Percentiles rank a stretch among this genome's conserved stretches.
Conservation (phyloP, 1,139 yeast genomes). For the Yamadazyma conglobata region DNA sequence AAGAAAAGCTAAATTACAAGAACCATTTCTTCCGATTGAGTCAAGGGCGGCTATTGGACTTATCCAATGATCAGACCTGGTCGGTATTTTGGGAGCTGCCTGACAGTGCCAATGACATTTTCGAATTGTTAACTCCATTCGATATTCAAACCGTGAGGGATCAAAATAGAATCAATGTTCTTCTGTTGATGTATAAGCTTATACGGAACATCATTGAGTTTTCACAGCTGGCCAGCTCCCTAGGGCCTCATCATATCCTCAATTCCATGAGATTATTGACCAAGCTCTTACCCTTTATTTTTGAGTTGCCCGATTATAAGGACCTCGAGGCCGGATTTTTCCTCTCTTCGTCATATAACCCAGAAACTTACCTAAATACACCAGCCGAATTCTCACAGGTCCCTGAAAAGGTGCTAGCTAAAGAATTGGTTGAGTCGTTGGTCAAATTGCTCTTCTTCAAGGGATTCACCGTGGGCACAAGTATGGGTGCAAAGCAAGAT, state of each 20-base stretch:
- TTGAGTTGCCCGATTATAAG: conserved; percentile 43
- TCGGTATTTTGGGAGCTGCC: conserved; percentile 32
- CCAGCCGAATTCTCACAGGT: not conserved
- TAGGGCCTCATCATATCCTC: conserved; percentile 25
- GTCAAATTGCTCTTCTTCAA: conserved; percentile 55
- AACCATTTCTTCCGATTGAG: conserved; percentile 62
- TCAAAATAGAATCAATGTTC: conserved; percentile 53
- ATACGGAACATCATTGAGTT: conserved; percentile 27
- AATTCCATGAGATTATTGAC: conserved; percentile 68
- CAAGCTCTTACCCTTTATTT: conserved; percentile 63
- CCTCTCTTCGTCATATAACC: conserved; percentile 18
- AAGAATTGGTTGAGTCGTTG: conserved; percentile 41
- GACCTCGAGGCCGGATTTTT: conserved; percentile 41
- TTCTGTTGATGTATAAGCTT: conserved; percentile 47
- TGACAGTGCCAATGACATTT: conserved; percentile 46
- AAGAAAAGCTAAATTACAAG: conserved; percentile 60
- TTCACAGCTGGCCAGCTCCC: conserved; percentile 1
- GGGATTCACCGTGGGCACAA: conserved; percentile 51
- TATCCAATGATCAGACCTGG: conserved; percentile 53
- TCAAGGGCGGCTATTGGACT: conserved; percentile 48
- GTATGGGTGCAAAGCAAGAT: conserved; percentile 5
- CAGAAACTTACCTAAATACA: conserved; percentile 10
- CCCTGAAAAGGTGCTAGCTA: conserved; percentile 42
- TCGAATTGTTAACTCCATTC: conserved; percentile 48
- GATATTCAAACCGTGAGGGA: conserved; percentile 64